These are phyloP conservation scores for Suillus sp. DNA, from an alignment of 768 basidiomycete species.

Conservation along the genomic window DNA sequence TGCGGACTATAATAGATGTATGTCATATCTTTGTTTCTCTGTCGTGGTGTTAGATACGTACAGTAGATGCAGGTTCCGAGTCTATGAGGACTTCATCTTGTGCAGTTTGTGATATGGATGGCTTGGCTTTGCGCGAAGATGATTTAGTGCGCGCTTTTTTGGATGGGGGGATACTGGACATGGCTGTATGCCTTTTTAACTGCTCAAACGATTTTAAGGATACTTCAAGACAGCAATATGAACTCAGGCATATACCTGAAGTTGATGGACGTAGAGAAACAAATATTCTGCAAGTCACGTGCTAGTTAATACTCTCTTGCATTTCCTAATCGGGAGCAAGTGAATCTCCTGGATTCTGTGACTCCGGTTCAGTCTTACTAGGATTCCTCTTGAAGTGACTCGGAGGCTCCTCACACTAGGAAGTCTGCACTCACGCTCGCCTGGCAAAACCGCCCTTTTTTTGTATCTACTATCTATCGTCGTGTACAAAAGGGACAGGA, in stretches of 20 bases:
- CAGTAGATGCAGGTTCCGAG: conserved; percentile 20
- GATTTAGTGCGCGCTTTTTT: conserved; percentile 59
- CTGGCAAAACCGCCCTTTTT: not conserved
- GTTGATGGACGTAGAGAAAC: conserved; percentile 11
- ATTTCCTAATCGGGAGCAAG: conserved; percentile 3
- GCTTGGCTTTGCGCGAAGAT: conserved; percentile 25
- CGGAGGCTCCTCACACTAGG: not conserved
- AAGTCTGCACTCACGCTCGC: conserved; percentile 4
- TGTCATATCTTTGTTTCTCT: not conserved
- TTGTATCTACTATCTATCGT: not conserved
- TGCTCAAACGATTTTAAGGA: not conserved
- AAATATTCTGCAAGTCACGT: conserved; percentile 18
- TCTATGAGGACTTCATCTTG: conserved; percentile 30
- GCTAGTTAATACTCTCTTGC: not conserved
- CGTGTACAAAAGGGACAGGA: not conserved
- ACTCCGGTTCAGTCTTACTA: not conserved
- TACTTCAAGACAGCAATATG: conserved; percentile 1
- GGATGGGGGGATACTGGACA: conserved; percentile 48
- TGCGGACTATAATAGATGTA: conserved; percentile 36
- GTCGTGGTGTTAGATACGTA: conserved; percentile 16
- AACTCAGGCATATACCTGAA: conserved; percentile 4
- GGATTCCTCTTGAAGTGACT: not conserved
- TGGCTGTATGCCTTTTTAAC: conserved; percentile 17
- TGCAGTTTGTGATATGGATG: conserved; percentile 8
- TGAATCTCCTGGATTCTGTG: not conserved